phyloP scores from a whole-genome alignment of 202 grass and related monocot genomes.

The Brachypodium distachyon region DNA sequence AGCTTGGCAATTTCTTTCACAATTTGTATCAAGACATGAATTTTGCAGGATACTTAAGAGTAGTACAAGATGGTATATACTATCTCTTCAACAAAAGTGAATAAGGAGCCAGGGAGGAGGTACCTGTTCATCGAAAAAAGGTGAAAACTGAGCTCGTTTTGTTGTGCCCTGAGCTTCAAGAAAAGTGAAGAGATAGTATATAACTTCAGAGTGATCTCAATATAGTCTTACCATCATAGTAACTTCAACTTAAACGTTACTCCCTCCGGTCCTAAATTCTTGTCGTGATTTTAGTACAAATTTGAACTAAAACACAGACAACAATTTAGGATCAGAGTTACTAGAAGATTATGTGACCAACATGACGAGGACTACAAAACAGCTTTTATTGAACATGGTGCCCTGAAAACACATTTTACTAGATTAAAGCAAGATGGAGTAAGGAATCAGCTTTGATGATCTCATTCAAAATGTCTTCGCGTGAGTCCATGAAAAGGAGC shows the following conservation, averaged over 20 bases:
- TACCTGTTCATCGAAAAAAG: too few species aligned
- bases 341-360: background rate
- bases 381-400: background rate
- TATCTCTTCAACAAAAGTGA: background rate
- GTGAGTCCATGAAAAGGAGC: background rate
- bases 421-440: background rate
- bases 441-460: background rate
- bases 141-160: too few species aligned
- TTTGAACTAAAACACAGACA: too few species aligned
- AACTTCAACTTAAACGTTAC: background rate
- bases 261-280: too few species aligned
- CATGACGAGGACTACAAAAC: background rate
- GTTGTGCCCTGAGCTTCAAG: too few species aligned
- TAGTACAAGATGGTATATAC: background rate
- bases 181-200: too few species aligned
- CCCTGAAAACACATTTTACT: background rate
- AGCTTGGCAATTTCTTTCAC: background rate
- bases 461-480: background rate
- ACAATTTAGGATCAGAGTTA: too few species aligned
- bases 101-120: too few species aligned
- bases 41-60: background rate
- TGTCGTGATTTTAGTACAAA: too few species aligned
- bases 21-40: background rate
- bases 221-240: background rate
- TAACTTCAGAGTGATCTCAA: background rate